Evolutionary conservation across 768 basidiomycete species (phyloP), one percentile per base, ranked within the genome.

Genomic region (Macrolepiota dolichaula): DNA sequence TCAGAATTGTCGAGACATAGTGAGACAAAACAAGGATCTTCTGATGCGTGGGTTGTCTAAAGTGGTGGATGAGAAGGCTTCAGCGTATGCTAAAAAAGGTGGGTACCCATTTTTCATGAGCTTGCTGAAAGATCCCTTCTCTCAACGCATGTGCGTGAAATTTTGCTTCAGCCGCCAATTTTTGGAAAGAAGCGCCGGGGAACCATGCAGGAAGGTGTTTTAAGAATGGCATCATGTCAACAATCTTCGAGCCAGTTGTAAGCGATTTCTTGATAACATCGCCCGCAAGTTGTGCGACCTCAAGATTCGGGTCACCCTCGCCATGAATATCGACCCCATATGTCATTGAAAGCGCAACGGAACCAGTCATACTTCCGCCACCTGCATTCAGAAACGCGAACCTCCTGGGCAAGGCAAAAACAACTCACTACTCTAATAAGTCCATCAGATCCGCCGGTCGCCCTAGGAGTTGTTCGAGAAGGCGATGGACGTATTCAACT

Each of bases 111-210:
- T 25, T 59, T 19, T 54, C 12, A 4, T 42, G 51, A 35, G 57
- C 56, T 1, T 62, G 32, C 11, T 57, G 53, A 27, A 69, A 82
- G 0, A 81, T 81, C 11, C 70, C 61, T 11, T 79, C 72, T 10
- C 73, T 66, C 69, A 81, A 74, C 25, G 72, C 66, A 6, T 73
- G 55, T 69, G 74, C 77, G 77, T 17, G 62, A 57, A 27, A 67
- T 66, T 38, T 74, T 70, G 13, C 71, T 63, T 50, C 68, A 66
- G 25, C 73, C 5, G 81, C 81, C 51, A 71, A 72, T 25, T 69
- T 70, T 64, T 81, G 73, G 61, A 83, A 83, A 1, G 72, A 72
- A n/a, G 77, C 77, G 0, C 82, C 82, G 9, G 80, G 81, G 13
- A 83, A 51, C 79, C 80, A 83, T 29, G 65, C 69, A 0, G 82